Base-by-base conservation (phyloP, 2,329 filamentous ascomycete species). In the Diaporthe destruens region DNA sequence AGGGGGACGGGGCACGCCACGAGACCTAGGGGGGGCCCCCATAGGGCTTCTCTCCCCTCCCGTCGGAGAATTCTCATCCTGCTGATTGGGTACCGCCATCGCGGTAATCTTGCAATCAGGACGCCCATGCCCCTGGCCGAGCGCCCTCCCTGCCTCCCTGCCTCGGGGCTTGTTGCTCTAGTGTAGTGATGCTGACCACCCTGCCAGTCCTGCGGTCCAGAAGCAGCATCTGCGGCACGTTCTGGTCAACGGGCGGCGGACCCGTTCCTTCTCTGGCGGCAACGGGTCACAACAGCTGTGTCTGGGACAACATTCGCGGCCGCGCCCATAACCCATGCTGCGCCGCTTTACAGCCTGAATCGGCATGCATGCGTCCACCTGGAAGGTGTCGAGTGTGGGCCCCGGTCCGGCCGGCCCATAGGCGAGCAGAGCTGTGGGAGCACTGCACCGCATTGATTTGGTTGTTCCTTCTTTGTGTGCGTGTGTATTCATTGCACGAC, bases 31-130 rank as follows among this genome's bases (percentile, higher is more conserved):
- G n/a, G 47, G 29, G 32, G 44, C 23, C 29, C 55, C 44, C 44
- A 42, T 14, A 61, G 49, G 67, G 56, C 42, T 59, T 44, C 32
- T 29, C 34, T 18, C n/a, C 32, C n/a, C 32, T 42, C 32, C 67
- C 56, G 55, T 53, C 67, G 56, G 67, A 29, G 23, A 9, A 51
- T 53, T 39, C 12, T 57, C 54, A 23, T 8, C 23, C 32, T 32
- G 32, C 55, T 51, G 67, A 61, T 70, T 70, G 67, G 67, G 53
- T 70, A 70, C 67, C 67, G 42, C 20, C 32, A 7, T 51, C 67
- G 25, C 14, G 67, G 67, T 29, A 51, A 53, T n/a, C 34, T 59
- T 70, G 49, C 20, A 49, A 51, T 42, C 55, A 53, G 23, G 36
- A 42, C n/a, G 54, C 54, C 18, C 39, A 14, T 51, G 67, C 53